Conservation (phyloP, 2,329 filamentous ascomycete genomes). For the Aspergillus unguis region DNA sequence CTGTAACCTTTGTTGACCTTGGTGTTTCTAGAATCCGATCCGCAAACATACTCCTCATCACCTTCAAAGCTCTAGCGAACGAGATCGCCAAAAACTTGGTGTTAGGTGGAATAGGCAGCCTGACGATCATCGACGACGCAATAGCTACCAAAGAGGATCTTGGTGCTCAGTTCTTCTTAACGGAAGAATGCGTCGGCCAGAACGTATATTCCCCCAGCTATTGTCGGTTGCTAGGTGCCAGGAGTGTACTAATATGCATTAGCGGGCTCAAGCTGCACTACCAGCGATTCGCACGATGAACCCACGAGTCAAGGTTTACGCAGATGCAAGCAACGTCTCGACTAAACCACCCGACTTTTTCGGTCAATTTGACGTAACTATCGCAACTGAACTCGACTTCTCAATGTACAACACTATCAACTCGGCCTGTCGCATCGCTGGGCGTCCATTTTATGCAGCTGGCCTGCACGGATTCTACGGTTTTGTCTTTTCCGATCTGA, state of each 20-base stretch:
- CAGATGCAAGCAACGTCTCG: constrained; percentile 66
- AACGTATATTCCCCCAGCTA: constrained; percentile 50
- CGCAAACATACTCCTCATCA: constrained; percentile 85
- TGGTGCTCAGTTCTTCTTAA: constrained; percentile 78
- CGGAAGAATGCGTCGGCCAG: constrained; percentile 67
- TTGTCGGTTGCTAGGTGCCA: background rate
- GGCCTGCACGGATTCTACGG: constrained; percentile 87
- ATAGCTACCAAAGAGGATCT: constrained; percentile 74
- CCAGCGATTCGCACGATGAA: constrained; percentile 82
- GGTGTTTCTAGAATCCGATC: constrained; percentile 65
- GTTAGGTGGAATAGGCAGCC: constrained; percentile 82
- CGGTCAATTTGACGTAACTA: constrained; percentile 74
- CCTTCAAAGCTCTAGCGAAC: constrained; percentile 80
- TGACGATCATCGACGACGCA: constrained; percentile 82
- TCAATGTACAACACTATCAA: constrained; percentile 75
- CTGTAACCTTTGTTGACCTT: background rate
- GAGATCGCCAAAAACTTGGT: constrained; percentile 98
- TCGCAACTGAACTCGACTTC: constrained; percentile 83
- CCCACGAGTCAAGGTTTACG: constrained; percentile 73
- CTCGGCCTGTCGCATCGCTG: constrained; percentile 74
- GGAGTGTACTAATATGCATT: constrained; percentile 10
- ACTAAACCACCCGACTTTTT: constrained; percentile 72
- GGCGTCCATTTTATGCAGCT: constrained; percentile 82
- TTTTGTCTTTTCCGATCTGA: constrained; percentile 90
- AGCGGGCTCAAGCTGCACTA: constrained; percentile 75